Conservation (phyloP, 139 green algal species). For the Asterochloris sp. region DNA sequence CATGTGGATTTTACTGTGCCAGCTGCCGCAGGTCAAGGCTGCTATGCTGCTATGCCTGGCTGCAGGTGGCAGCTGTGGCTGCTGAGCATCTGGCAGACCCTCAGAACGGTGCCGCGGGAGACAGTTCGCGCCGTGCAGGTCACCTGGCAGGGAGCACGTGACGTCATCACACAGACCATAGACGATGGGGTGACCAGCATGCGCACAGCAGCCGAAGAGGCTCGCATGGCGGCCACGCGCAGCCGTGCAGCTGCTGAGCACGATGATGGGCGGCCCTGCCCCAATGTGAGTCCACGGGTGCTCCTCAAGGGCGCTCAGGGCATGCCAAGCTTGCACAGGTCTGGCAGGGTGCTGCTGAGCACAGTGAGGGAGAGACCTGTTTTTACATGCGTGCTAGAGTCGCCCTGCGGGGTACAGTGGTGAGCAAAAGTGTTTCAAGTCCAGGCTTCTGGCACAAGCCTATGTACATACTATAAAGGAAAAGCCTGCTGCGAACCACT, state of each 20-base stretch:
- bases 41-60: background rate
- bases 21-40: background rate
- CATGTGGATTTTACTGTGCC: background rate
- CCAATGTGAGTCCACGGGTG: background rate
- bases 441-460: no score
- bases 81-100: background rate
- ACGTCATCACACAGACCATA: background rate
- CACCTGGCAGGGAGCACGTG: slow-evolving; percentile 2
- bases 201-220: background rate
- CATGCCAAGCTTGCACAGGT: no score
- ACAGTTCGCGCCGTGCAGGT: slow-evolving; percentile 1
- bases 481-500: no score
- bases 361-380: no score
- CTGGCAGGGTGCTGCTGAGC: no score
- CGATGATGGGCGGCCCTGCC: background rate
- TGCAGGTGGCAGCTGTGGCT: slow-evolving; percentile 13
- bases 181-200: background rate
- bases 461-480: no score
- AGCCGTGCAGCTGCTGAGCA: slow-evolving; percentile 8
- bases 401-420: no score
- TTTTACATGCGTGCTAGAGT: no score
- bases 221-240: slow-evolving; percentile 3
- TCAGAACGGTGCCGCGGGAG: background rate
- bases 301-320: no score
- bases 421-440: no score